Base-by-base conservation (phyloP, 2,329 filamentous ascomycete genomes). In the Cladosporium sp. region DNA sequence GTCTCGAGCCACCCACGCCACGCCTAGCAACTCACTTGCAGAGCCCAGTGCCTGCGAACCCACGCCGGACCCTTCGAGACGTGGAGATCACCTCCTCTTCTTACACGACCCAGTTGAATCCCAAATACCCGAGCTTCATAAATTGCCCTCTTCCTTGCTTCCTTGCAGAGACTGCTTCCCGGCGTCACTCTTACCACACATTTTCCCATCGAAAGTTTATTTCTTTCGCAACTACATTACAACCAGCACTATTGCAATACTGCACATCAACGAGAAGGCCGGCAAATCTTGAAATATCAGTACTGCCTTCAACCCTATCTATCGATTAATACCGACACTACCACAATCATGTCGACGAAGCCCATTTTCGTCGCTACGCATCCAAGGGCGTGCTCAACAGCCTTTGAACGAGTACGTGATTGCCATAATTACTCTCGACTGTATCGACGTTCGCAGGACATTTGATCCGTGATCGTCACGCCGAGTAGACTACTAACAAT, bases 341-440 rank as follows among this genome's bases (percentile, higher is more conserved):
- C 32, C n/a, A 41, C 14, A 66, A 67, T 64, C 49, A 93, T 93
- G 90, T 88, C 90, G 72, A 85, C 82, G 78, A 95, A 89, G 76
- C 90, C 92, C 47, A 92, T 98, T 78, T 98, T 98, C 78, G 89
- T 95, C 75, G 92, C 90, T 66, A 98, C 95, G 74, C 94, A 98
- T 80, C 95, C 95, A 41, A 86, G 95, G 80, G 92, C 94, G 70
- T 97, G 93, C 83, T 97, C 93, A 66, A 98, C 95, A 59, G 95
- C 95, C 34, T 99, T 98, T 82, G 95, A 99, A 84, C 86, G 94
- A 80, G 94, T 96, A 84, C 62, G 21, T 57, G 15, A 41, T 44
- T 36, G 47, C 51, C 61, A 38, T 32, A 32, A 1, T 34, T 26
- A 4, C 34, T 15, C 32, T 32, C 5, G 3, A 24, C n/a, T 26